A percentile compares a stretch with the other conserved stretches of the same genome.
phyloP scores from a whole-genome alignment of 2,329 filamentous ascomycete species.

The Parastagonospora avenae region DNA sequence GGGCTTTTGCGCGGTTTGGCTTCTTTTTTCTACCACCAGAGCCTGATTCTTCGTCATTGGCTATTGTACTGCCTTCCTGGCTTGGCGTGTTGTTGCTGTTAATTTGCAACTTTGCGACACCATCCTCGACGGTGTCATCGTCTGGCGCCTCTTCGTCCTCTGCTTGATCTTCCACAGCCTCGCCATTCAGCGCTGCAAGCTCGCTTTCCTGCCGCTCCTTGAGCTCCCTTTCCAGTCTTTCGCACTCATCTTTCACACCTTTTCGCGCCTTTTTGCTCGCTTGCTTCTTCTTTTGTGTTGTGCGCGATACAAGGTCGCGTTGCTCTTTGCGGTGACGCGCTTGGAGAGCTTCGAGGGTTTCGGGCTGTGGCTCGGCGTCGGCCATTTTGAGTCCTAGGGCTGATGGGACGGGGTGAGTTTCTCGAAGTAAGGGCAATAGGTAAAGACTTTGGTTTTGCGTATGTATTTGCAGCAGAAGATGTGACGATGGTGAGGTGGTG shows the following conservation, averaged over 20 bases:
- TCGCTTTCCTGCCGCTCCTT: constrained; percentile 60
- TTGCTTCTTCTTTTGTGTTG: constrained; percentile 96
- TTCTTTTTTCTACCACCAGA: constrained; percentile 62
- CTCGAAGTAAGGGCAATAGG: background rate
- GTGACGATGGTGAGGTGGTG: constrained; percentile 12
- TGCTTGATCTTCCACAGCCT: constrained; percentile 5
- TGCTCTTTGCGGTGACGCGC: constrained; percentile 85
- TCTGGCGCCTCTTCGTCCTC: constrained; percentile 13
- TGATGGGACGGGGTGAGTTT: too few species aligned
- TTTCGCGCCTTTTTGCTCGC: constrained; percentile 80
- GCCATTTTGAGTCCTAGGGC: constrained; percentile 7
- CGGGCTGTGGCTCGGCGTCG: constrained; percentile 8
- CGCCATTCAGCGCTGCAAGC: constrained; percentile 29
- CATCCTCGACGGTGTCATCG: constrained; percentile 19
- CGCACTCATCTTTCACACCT: constrained; percentile 66
- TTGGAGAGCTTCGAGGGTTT: constrained; percentile 73
- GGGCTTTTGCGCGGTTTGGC: constrained; percentile 88
- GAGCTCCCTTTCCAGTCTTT: constrained; percentile 61
- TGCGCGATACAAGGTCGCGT: constrained; percentile 79
- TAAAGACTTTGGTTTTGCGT: constrained; percentile 8
- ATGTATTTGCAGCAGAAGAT: background rate
- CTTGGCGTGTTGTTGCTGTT: constrained; percentile 1
- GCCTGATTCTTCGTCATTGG: constrained; percentile 4
- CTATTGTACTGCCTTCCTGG: constrained; percentile 2
- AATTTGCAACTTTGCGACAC: constrained; percentile 10